Percentiles rank a stretch among this genome's conserved stretches.
These are phyloP conservation scores for Fomitopsis schrenkii DNA, from an alignment of 1,284 basidiomycete species.

Conservation along the genomic window DNA sequence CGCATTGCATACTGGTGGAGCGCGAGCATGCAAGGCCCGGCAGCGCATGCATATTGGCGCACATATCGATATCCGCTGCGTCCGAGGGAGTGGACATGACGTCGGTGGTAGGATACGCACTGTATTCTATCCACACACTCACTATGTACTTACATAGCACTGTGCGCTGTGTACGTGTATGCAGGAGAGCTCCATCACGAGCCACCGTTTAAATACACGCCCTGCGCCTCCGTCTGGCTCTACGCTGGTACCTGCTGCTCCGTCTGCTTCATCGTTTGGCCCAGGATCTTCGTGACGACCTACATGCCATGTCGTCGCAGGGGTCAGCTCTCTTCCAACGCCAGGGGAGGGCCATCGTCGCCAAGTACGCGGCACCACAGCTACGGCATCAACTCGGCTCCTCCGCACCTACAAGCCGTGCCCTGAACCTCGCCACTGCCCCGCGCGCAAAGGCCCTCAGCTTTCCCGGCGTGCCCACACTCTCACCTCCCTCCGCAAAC, in stretches of 20 bases:
- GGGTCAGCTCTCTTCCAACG: no score
- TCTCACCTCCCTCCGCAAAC: conserved; percentile 29
- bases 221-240: background rate
- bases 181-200: background rate
- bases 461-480: conserved; percentile 6
- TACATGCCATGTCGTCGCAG: conserved; percentile 19
- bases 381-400: background rate
- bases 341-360: background rate
- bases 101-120: no score
- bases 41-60: no score
- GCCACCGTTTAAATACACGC: background rate
- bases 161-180: no score
- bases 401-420: background rate
- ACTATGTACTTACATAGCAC: no score
- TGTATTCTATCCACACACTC: no score
- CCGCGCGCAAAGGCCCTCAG: conserved; percentile 13
- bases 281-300: conserved; percentile 80
- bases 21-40: no score
- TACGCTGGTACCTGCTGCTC: conserved; percentile 24
- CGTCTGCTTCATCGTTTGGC: conserved; percentile 53
- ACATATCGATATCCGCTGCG: no score
- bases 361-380: no score
- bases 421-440: conserved; percentile 3
- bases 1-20: no score
- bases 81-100: no score